Evolutionary conservation across 78 protist genomes (phyloP).

Genomic region (Dictyostelium firmibasis): DNA sequence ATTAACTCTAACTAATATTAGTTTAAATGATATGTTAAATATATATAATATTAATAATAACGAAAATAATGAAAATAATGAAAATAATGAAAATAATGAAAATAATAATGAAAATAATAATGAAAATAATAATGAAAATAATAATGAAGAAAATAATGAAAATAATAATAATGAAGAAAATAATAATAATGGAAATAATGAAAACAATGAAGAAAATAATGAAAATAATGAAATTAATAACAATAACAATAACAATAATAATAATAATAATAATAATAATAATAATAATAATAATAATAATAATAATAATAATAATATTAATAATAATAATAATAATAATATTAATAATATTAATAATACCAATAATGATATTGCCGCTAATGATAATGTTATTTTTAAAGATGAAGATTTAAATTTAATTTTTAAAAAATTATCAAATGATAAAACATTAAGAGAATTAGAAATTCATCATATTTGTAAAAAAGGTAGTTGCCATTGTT

Average conservation of each 20-base stretch:
- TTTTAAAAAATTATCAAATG: neutral
- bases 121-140: neutral
- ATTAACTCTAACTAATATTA: neutral
- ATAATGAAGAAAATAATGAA: too few relatives aligned
- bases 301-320: too few relatives aligned
- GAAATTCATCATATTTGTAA: neutral
- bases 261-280: neutral
- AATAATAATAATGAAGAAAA: too few relatives aligned
- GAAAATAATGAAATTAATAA: neutral
- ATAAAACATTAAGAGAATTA: neutral
- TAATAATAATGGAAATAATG: too few relatives aligned
- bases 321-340: too few relatives aligned
- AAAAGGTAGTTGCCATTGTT: neutral
- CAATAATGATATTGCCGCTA: too few relatives aligned
- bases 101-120: neutral
- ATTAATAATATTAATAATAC: too few relatives aligned
- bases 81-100: neutral
- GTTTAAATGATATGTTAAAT: neutral
- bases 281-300: too few relatives aligned
- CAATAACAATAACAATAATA: neutral
- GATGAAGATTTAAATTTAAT: neutral
- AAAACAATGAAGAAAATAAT: neutral
- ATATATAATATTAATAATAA: neutral
- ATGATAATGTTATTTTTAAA: neutral
- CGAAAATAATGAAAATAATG: neutral